Evolutionary conservation across 225 moss, liverwort and hornwort species (phyloP), one percentile per base, ranked within the genome.

Genomic region (Polytrichum formosum): DNA sequence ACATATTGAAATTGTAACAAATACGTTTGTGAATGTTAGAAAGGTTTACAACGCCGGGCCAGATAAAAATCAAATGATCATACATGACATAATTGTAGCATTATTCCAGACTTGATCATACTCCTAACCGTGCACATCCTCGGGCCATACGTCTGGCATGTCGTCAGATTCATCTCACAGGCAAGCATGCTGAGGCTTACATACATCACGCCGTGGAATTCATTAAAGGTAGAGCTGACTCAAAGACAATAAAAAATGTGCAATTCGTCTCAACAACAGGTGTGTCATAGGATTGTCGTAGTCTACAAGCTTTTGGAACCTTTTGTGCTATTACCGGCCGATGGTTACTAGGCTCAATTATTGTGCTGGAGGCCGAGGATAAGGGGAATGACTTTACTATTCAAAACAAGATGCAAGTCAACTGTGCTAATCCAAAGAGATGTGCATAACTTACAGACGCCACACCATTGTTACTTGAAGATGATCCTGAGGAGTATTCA

Each of bases 161-260:
- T 68, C 64, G 21, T n/a, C 78, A 87, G 81, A 66, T 65, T 75
- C 73, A 87, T 22, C 60, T 78, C 74, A 67, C 67, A 74, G 83
- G 83, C 60, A 87, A 55, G 71, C 62, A 75, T 28, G 64, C 74
- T 33, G 87, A 79, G 53, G 70, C 62, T 54, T 84, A 87, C 67
- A 21, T 84, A 56, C 87, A 87, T 68, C 79, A 87, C 28, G 75
- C 81, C 33, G 81, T 81, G 64, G 84, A 79, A 55, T 87, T 87
- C 64, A 84, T 87, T n/a, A 84, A 79, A 87, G 87, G 84, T 87
- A 26, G 23, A 64, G 58, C 65, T 64, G 71, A 35, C 62, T 37
- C 67, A 23, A 16, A 1, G 20, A 21, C 1, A n/a, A 58, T 58
- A 58, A 20, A 58, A 20, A 46, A 3, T 46, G 46, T 16, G 46